Conservation (phyloP, 2,329 filamentous ascomycete species). For the Thielaviopsis populi region DNA sequence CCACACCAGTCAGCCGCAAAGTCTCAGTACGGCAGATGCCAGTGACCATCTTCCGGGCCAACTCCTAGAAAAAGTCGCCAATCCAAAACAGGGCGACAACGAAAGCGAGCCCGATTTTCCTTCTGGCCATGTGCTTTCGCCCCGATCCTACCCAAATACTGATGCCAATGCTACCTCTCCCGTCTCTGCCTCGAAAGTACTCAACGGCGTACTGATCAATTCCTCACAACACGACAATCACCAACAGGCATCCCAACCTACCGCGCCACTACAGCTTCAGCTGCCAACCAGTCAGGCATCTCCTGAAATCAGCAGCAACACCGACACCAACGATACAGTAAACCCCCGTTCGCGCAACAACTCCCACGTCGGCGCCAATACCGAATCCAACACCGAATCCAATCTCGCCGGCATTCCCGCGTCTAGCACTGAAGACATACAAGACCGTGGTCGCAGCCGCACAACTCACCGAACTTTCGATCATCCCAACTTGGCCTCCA, state of each 20-base stretch:
- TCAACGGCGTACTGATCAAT: background rate
- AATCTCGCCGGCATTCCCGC: constrained; percentile 1
- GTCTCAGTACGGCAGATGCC: constrained; percentile 19
- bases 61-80: constrained; percentile 7
- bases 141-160: background rate
- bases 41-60: constrained; percentile 13
- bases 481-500: constrained; percentile 16
- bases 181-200: background rate
- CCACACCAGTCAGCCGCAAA: constrained; percentile 27
- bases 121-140: background rate
- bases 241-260: background rate
- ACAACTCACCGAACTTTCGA: constrained; percentile 14
- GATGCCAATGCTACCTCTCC: background rate
- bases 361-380: background rate
- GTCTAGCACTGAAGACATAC: background rate
- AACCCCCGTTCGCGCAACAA: background rate
- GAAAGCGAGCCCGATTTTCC: background rate
- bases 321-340: background rate
- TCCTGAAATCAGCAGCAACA: background rate
- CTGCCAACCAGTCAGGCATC: background rate
- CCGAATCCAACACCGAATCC: background rate
- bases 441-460: background rate
- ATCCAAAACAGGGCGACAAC: constrained; percentile 9
- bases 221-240: background rate
- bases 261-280: background rate